phyloP scores from a whole-genome alignment of 2,329 filamentous ascomycete species.

The Trichoderma semiorbis region DNA sequence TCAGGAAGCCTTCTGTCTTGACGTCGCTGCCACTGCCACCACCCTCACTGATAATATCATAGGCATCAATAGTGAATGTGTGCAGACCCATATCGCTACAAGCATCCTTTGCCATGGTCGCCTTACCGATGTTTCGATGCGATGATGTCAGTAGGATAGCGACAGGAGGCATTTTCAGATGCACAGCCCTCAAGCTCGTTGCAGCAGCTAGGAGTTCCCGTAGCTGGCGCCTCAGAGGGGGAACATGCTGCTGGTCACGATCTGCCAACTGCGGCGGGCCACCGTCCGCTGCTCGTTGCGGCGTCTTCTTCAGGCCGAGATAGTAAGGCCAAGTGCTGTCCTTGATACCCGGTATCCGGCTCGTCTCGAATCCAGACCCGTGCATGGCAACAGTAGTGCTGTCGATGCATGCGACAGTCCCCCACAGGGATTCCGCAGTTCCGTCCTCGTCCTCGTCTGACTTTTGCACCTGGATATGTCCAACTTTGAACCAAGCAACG shows the following conservation, averaged over 20 bases:
- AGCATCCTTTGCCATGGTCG: slow-evolving; percentile 70
- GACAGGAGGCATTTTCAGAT: slow-evolving; percentile 81
- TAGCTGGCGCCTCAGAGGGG: slow-evolving; percentile 65
- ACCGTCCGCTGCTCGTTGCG: slow-evolving; percentile 43
- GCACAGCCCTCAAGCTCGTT: slow-evolving; percentile 81
- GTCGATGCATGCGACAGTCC: slow-evolving; percentile 81
- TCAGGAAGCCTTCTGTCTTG: slow-evolving; percentile 88
- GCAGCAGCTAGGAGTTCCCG: slow-evolving; percentile 84
- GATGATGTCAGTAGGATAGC: slow-evolving; percentile 87
- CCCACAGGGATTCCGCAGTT: slow-evolving; percentile 71
- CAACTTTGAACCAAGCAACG: slow-evolving; percentile 91
- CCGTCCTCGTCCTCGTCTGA: slow-evolving; percentile 55
- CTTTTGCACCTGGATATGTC: slow-evolving; percentile 61
- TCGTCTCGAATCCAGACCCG: slow-evolving; percentile 82
- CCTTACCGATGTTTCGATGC: slow-evolving; percentile 89
- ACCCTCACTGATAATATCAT: slow-evolving; percentile 91
- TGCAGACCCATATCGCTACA: slow-evolving; percentile 89
- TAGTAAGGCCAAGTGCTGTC: slow-evolving; percentile 88
- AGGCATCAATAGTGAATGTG: slow-evolving; percentile 82
- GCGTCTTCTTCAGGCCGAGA: slow-evolving; percentile 68
- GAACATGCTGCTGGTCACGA: slow-evolving; percentile 48
- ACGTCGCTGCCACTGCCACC: slow-evolving; percentile 78
- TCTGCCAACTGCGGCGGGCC: slow-evolving; percentile 43
- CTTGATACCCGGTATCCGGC: slow-evolving; percentile 71
- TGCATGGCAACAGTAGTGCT: slow-evolving; percentile 83